phyloP scores from a whole-genome alignment of 352 stramenopile species.

The Pythium myriotylum region DNA sequence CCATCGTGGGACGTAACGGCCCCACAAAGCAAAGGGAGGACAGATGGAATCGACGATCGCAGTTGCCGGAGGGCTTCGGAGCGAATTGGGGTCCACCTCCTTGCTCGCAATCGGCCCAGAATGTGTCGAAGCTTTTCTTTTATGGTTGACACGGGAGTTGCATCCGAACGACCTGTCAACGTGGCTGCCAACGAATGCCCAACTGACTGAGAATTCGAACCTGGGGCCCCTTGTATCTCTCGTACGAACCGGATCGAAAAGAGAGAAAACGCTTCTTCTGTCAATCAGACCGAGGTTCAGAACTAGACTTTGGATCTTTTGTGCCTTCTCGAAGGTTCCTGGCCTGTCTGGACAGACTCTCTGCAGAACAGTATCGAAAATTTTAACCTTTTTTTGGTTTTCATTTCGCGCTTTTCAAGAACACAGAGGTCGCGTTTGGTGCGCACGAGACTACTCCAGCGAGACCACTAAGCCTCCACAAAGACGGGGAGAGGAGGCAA shows the following conservation, averaged over 20 bases:
- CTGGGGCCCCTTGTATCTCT: too few relatives aligned
- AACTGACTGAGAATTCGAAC: too few relatives aligned
- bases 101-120: background rate
- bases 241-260: background rate
- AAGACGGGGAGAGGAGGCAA: constrained; percentile 13
- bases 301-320: too few relatives aligned
- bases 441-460: too few relatives aligned
- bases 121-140: background rate
- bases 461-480: constrained; percentile 6
- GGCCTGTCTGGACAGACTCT: too few relatives aligned
- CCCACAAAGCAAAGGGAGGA: background rate
- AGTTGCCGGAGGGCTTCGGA: constrained; percentile 16
- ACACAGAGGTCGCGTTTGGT: too few relatives aligned
- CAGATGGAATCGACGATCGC: constrained; percentile 19
- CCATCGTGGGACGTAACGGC: constrained; percentile 8
- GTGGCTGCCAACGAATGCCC: constrained; percentile 5
- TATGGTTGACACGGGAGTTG: background rate
- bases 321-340: too few relatives aligned
- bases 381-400: too few relatives aligned
- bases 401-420: too few relatives aligned
- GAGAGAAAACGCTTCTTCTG: background rate
- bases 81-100: constrained; percentile 20
- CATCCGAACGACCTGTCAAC: constrained; percentile 3
- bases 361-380: too few relatives aligned
- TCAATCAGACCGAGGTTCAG: background rate